Evolutionary conservation across 2,329 filamentous ascomycete species (phyloP).

Genomic region (Sporothrix variecibatus): DNA sequence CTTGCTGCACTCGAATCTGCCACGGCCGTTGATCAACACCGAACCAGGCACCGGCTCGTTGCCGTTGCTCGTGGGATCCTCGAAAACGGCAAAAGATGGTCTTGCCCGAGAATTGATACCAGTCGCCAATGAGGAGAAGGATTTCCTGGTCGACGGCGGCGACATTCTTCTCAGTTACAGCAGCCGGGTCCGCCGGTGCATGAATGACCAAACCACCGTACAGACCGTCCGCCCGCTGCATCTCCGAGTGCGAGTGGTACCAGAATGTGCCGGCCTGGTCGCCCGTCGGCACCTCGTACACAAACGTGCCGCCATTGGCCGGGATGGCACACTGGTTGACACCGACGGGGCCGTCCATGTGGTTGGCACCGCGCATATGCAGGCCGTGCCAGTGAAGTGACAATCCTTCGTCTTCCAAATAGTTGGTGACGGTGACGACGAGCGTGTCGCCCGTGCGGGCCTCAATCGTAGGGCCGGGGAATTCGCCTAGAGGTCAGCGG

Average conservation of each 20-base stretch:
- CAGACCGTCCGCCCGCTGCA: constrained; percentile 69
- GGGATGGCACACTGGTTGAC: constrained; percentile 69
- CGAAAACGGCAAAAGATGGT: constrained; percentile 22
- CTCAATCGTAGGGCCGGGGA: constrained; percentile 54
- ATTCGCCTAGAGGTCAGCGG: constrained; percentile 34
- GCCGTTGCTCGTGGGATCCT: constrained; percentile 27
- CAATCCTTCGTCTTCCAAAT: constrained; percentile 41
- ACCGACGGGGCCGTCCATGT: constrained; percentile 70
- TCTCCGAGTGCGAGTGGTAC: constrained; percentile 68
- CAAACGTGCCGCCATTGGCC: constrained; percentile 59
- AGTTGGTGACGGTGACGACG: constrained; percentile 47
- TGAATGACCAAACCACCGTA: constrained; percentile 64
- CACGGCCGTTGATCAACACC: constrained; percentile 49
- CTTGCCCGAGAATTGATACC: constrained; percentile 46
- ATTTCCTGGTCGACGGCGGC: constrained; percentile 65
- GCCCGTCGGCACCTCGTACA: constrained; percentile 47
- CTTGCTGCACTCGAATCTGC: constrained; percentile 48
- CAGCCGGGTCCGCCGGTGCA: constrained; percentile 53
- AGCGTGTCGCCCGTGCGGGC: constrained; percentile 49
- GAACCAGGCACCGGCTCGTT: constrained; percentile 49
- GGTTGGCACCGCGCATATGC: constrained; percentile 39
- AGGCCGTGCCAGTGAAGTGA: constrained; percentile 52
- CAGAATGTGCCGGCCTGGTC: constrained; percentile 44
- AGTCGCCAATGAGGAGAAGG: constrained; percentile 67
- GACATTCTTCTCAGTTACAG: constrained; percentile 47